These are phyloP conservation scores for Ophiostoma montium DNA, from an alignment of 2,329 filamentous ascomycete genomes.

Conservation along the genomic window DNA sequence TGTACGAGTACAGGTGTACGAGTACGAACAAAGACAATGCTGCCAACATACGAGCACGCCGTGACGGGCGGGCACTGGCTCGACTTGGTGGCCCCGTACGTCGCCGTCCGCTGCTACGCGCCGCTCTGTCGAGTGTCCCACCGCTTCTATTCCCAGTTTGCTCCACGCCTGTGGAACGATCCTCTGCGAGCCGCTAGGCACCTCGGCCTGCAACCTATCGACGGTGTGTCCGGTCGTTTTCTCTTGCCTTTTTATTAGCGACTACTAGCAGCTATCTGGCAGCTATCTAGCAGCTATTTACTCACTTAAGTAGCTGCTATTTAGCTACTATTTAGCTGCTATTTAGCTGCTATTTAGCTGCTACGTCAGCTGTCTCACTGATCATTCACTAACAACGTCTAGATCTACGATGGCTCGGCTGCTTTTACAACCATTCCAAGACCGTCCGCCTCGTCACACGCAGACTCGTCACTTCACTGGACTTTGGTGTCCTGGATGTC, in stretches of 20 bases:
- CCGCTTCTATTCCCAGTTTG: constrained; percentile 34
- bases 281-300: too few species aligned
- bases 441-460: constrained; percentile 25
- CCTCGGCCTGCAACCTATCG: constrained; percentile 28
- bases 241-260: background rate
- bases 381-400: background rate
- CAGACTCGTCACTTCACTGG: constrained; percentile 31
- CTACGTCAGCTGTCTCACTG: background rate
- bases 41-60: constrained; percentile 34
- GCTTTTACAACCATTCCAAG: constrained; percentile 31
- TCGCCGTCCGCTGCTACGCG: constrained; percentile 27
- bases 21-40: background rate
- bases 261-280: too few species aligned
- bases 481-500: constrained; percentile 31
- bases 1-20: background rate
- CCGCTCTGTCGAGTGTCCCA: constrained; percentile 34
- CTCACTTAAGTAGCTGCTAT: too few species aligned
- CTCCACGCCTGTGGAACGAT: constrained; percentile 38
- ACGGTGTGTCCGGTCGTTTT: constrained; percentile 10
- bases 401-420: constrained; percentile 34
- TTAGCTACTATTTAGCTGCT: background rate
- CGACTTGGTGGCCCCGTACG: constrained; percentile 29
- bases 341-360: background rate
- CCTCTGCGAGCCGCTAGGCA: constrained; percentile 26
- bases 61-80: constrained; percentile 34